These are phyloP conservation scores for Lasiosphaeria hispida DNA, from an alignment of 495 filamentous ascomycete species.

Conservation along the genomic window DNA sequence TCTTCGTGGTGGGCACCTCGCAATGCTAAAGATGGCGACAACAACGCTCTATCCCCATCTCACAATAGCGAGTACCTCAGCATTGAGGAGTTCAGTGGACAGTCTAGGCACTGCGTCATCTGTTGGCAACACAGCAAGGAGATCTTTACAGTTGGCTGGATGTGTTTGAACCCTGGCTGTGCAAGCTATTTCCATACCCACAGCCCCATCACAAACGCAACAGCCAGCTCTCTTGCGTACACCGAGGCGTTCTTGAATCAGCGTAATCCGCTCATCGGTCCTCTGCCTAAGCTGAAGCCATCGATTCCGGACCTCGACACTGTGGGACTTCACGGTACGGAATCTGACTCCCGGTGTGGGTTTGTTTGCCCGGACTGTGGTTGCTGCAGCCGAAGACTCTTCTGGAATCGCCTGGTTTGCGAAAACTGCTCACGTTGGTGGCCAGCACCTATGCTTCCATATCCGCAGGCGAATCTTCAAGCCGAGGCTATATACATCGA, in stretches of 20 bases:
- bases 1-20: slow-evolving; percentile 66
- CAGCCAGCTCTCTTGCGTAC: slow-evolving; percentile 44
- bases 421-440: slow-evolving; percentile 52
- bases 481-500: slow-evolving; percentile 14
- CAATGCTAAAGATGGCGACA: not conserved
- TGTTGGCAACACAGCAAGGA: slow-evolving; percentile 26
- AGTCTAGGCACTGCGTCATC: not conserved
- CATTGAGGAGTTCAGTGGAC: not conserved
- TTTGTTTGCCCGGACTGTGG: slow-evolving; percentile 72
- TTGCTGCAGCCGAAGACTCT: slow-evolving; percentile 58
- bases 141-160: slow-evolving; percentile 59
- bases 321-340: slow-evolving; percentile 30
- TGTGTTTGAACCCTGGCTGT: slow-evolving; percentile 64
- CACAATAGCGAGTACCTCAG: not conserved
- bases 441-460: slow-evolving; percentile 37
- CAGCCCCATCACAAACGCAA: slow-evolving; percentile 13
- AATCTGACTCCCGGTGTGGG: slow-evolving; percentile 44
- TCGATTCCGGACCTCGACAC: slow-evolving; percentile 16
- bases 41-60: not conserved
- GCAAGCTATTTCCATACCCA: slow-evolving; percentile 50
- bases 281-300: slow-evolving; percentile 35
- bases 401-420: slow-evolving; percentile 68
- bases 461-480: slow-evolving; percentile 20
- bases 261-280: slow-evolving; percentile 23
- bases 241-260: slow-evolving; percentile 56